Evolutionary conservation across 495 filamentous ascomycete genomes (phyloP), one percentile per base, ranked within the genome.

Genomic region (Penicillium goetzii): DNA sequence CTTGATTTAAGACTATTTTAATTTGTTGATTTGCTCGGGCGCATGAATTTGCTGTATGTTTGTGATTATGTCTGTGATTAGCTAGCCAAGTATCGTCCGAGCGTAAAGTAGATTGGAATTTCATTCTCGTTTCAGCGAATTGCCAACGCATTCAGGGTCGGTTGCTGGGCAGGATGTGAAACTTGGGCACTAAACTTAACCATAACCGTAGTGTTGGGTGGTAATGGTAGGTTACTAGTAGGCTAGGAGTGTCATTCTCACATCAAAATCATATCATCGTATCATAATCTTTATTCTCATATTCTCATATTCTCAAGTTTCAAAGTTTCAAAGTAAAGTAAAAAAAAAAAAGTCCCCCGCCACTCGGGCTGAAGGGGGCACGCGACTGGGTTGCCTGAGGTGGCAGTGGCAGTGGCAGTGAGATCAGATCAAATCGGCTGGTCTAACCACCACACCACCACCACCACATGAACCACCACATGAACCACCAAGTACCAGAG

Each of bases 171-270:
- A n/a, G 9, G 15, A 30, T 0, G 47, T 51, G 25, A 30, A 21
- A 51, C 47, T 51, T 51, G 47, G 47, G 47, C 47, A 51, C 25
- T 51, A 30, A 30, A 51, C 47, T 51, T 51, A 30, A 51, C 47
- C 47, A 51, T 51, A 51, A 51, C 47, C 47, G 47, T 51, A 30
- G 5, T 14, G 25, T 28, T 51, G 47, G 47, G 47, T 51, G 7
- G 45, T 49, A 25, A 49, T 7, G 12, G 15, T 50, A 25, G 47
- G 47, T 50, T 4, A 8, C 5, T 4, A 32, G 30, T 4, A 32
- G 30, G 5, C 30, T 32, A 50, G 43, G 19, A 49, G 12, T 28
- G 47, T 28, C 11, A 50, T 50, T 26, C 11, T 15, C 11, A 23
- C 47, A 50, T 50, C 47, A 50, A 15, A 6, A 15, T 9, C 41